These are phyloP conservation scores for Apiospora hydei DNA, from an alignment of 2,329 filamentous ascomycete species.

Conservation along the genomic window DNA sequence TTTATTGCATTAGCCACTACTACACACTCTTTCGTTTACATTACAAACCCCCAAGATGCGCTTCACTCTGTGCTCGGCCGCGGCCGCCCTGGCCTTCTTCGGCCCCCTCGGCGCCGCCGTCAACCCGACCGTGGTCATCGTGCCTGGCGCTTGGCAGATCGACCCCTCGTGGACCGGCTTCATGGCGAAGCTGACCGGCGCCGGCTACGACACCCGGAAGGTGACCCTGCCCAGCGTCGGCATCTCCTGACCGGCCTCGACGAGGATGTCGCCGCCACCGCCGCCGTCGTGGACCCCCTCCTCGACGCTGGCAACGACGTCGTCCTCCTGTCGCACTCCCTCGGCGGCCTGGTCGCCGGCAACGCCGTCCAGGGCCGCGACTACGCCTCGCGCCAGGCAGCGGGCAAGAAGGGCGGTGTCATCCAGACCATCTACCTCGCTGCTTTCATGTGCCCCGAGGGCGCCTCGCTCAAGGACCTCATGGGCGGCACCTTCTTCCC, in stretches of 20 bases:
- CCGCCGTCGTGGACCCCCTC: conserved; percentile 23
- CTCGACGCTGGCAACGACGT: conserved; percentile 23
- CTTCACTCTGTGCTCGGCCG: conserved; percentile 13
- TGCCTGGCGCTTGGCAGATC: conserved; percentile 24
- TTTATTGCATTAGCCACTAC: background rate
- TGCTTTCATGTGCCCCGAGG: conserved; percentile 23
- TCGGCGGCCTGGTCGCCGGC: conserved; percentile 23
- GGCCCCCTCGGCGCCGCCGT: conserved; percentile 6
- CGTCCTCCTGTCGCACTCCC: conserved; percentile 24
- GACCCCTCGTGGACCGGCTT: conserved; percentile 23
- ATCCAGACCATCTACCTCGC: conserved; percentile 25
- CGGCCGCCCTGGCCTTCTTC: conserved; percentile 5
- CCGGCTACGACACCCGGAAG: conserved; percentile 23
- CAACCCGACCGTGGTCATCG: conserved; percentile 23
- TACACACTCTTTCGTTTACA: background rate
- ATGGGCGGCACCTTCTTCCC: conserved; percentile 12
- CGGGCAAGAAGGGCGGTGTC: conserved; percentile 24
- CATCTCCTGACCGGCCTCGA: conserved; percentile 20
- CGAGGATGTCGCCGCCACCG: conserved; percentile 21
- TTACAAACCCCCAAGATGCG: background rate
- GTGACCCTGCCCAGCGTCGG: conserved; percentile 24
- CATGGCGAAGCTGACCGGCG: conserved; percentile 15
- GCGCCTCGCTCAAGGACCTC: conserved; percentile 20
- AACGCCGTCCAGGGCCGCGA: conserved; percentile 25
- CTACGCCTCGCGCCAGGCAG: conserved; percentile 2